A percentile compares a stretch with the other conserved stretches of the same genome.
Evolutionary conservation across 2,329 filamentous ascomycete genomes (phyloP).

Genomic region (Diplodia scrobiculata): DNA sequence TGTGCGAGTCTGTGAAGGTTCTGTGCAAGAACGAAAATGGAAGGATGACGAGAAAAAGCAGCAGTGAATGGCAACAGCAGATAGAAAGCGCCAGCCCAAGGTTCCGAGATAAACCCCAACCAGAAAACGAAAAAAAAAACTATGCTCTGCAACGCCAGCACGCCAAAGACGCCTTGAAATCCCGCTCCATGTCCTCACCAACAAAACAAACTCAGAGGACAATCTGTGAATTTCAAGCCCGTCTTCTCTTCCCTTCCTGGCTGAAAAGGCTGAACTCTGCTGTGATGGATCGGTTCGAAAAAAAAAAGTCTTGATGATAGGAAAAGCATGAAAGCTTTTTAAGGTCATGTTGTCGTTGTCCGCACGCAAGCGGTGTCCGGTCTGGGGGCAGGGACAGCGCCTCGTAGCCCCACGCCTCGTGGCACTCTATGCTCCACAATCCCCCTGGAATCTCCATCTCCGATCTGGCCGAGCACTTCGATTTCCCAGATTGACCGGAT

Average conservation of each 20-base stretch:
- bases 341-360: slow-evolving; percentile 22
- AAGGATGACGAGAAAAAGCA: slow-evolving; percentile 28
- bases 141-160: slow-evolving; percentile 20
- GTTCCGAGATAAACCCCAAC: slow-evolving; percentile 10
- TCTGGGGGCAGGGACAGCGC: slow-evolving; percentile 27
- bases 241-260: slow-evolving; percentile 21
- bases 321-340: slow-evolving; percentile 26
- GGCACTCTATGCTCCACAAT: slow-evolving; percentile 28
- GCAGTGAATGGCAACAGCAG: slow-evolving; percentile 26
- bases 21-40: slow-evolving; percentile 23
- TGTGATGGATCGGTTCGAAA: slow-evolving; percentile 18
- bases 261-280: slow-evolving; percentile 20
- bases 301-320: slow-evolving; percentile 24
- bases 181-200: slow-evolving; percentile 1
- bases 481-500: slow-evolving; percentile 24
- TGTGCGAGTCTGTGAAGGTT: slow-evolving; percentile 15
- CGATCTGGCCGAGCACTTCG: slow-evolving; percentile 22
- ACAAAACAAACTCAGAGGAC: slow-evolving; percentile 1
- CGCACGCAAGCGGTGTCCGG: slow-evolving; percentile 14
- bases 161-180: slow-evolving; percentile 25
- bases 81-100: slow-evolving; percentile 13
- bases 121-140: background rate
- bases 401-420: slow-evolving; percentile 27
- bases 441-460: slow-evolving; percentile 24
- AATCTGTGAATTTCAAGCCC: slow-evolving; percentile 23